Evolutionary conservation across 192 early-diverging fungal genomes (phyloP), one percentile per base, ranked within the genome.

Genomic region (Entomortierella chlamydospora): DNA sequence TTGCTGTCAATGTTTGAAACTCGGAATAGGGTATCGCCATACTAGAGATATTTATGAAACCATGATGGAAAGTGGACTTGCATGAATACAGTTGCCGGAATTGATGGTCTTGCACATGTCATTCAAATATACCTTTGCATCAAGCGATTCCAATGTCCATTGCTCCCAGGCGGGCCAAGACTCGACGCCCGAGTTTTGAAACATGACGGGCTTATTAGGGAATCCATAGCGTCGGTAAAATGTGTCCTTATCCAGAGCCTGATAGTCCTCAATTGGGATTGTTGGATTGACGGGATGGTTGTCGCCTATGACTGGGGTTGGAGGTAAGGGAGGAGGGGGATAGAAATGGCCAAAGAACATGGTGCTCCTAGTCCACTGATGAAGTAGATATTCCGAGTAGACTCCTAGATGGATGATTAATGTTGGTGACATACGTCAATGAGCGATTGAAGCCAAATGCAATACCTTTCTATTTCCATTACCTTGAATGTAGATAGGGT

Each of bases 131-230:
- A 81, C 83, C 59, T 78, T 63, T 28, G 71, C 29, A 47, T 50
- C 37, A 8, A 73, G 54, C 10, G 70, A 50, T n/a, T 82, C 69
- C 28, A 79, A 47, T 7, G 65, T 69, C 83, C 83, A 84, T 25
- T 73, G 55, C 12, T 70, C 37, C 83, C 83, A 84, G 4, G 83
- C 83, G 12, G 69, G 57, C 83, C 83, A 84, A 1, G 66, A 39
- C 50, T 84, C 83, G 15, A 84, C 83, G 0, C 70, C 70, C 23
- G 72, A 67, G 55, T 82, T 72, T 55, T 57, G 70, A 18, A 84
- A 54, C 68, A 84, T 77, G 13, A 78, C 73, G 7, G 83, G 83
- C 23, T 53, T 53, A 29, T 80, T 73, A 10, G 78, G 78, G 50
- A 68, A 72, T 33, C 53, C 70, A 30, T 80, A 83, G 15, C 63